Evolutionary conservation across 108 stramenopile genomes (phyloP), one percentile per base, ranked within the genome.

Genomic region (Pseudonitzschia multiseries): DNA sequence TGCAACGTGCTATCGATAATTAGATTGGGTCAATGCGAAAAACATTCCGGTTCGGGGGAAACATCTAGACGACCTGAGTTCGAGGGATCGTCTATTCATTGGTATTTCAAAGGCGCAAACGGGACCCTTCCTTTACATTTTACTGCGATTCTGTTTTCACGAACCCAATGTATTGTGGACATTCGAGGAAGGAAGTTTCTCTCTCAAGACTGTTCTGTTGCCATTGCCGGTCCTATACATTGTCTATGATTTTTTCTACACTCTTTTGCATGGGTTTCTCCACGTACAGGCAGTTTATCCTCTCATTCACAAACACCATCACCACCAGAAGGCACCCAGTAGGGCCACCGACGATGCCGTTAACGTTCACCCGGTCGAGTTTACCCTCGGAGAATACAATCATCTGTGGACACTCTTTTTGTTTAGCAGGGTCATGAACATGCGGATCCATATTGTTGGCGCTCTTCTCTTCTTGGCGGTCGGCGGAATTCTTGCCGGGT

Each of bases 331-430:
- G 75, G 97, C 96, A 0, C 98, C 98, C 14, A 80, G 89, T 24
- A 83, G 98, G 17, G 98, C 96, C 28, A 96, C 92, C 69, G 83
- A 87, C n/a, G 98, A 99, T 79, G 98, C 97, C 15, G 91, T 98
- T 56, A 99, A 99, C 84, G 97, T 98, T 40, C 98, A 99, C 84
- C 98, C 98, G 14, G 73, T 99, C n/a, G 98, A 99, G 79, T 99
- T 94, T 75, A 75, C 96, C 46, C 66, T 96, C 52, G 98, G 98
- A 24, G 98, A 99, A 85, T 99, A 97, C 85, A 96, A 96, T 72
- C 98, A 99, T 82, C 72, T 98, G 31, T 71, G 90, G 36, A 84
- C 97, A 10, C 48, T 95, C 40, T 86, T 82, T 78, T 69, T 93
- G 51, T 75, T 71, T 81, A 42, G 81, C 87, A 36, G 81, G 64